phyloP scores from a whole-genome alignment of 129 eudicot species.

The Glebionis coronaria region DNA sequence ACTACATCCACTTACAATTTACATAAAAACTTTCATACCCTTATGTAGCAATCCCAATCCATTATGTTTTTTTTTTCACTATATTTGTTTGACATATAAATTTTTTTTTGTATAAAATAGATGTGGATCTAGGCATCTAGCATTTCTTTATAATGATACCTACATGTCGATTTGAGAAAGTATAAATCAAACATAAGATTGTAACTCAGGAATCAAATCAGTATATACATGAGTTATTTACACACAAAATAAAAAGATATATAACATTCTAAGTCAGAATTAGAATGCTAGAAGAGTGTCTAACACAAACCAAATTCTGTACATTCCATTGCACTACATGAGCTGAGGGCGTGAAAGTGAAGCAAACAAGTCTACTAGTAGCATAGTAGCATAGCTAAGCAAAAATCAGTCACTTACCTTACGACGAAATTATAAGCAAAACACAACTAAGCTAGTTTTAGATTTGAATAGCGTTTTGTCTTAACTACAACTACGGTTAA shows the following conservation, averaged over 20 bases:
- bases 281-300: too few species aligned
- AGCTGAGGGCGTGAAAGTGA: not conserved
- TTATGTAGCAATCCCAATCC: too few species aligned
- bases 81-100: too few species aligned
- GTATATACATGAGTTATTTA: not conserved
- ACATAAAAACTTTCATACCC: too few species aligned
- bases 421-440: slow-evolving; percentile 1
- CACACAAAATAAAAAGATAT: not conserved
- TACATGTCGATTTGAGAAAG: not conserved
- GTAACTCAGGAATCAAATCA: not conserved
- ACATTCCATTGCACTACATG: slow-evolving; percentile 7
- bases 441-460: slow-evolving; percentile 4
- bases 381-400: too few species aligned
- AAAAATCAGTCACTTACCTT: not conserved
- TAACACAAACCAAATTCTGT: not conserved
- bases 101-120: too few species aligned
- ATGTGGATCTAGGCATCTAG: too few species aligned
- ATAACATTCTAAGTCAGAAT: slow-evolving; percentile 1
- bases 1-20: too few species aligned
- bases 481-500: slow-evolving; percentile 1
- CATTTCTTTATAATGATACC: too few species aligned
- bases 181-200: not conserved
- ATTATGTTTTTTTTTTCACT: too few species aligned
- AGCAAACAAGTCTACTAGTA: not conserved
- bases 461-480: not conserved